phyloP scores from a whole-genome alignment of 345 rosid species.

The Citrus cavaleriei region DNA sequence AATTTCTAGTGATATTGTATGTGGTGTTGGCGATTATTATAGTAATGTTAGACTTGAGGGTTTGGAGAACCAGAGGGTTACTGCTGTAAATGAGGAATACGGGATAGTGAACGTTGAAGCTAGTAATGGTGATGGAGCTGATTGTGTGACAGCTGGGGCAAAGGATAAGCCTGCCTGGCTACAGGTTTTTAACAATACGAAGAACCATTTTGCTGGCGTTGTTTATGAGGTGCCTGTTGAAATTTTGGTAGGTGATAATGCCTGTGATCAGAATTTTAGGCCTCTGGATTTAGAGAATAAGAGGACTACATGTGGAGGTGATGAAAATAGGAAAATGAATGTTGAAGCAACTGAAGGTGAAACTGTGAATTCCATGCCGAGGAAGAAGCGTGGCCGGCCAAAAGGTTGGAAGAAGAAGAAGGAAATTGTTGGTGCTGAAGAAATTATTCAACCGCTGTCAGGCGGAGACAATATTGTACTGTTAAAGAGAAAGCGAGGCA shows the following conservation, averaged over 20 bases:
- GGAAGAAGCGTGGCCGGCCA: constrained; percentile 15
- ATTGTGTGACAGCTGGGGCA: not conserved
- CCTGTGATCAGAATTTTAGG: not conserved
- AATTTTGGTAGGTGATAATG: not conserved
- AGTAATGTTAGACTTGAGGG: not conserved
- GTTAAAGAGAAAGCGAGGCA: constrained; percentile 13
- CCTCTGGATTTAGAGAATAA: not conserved
- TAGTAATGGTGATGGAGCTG: constrained; percentile 3
- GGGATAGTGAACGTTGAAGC: not conserved
- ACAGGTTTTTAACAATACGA: not conserved
- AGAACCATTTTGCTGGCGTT: not conserved
- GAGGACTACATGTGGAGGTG: not conserved
- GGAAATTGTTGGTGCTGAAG: not conserved
- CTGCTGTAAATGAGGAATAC: not conserved
- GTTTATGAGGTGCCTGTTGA: not conserved
- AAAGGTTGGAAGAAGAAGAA: constrained; percentile 14
- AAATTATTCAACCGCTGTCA: not conserved
- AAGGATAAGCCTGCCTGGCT: constrained; percentile 14
- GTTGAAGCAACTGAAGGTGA: not conserved
- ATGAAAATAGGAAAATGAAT: not conserved
- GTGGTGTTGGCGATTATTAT: not conserved
- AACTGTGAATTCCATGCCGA: not conserved
- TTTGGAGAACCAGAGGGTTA: not conserved
- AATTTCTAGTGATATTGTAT: not conserved
- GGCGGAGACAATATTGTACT: not conserved